Conservation (phyloP, 2,329 filamentous ascomycete genomes). For the Aspergillus eucalypticola region DNA sequence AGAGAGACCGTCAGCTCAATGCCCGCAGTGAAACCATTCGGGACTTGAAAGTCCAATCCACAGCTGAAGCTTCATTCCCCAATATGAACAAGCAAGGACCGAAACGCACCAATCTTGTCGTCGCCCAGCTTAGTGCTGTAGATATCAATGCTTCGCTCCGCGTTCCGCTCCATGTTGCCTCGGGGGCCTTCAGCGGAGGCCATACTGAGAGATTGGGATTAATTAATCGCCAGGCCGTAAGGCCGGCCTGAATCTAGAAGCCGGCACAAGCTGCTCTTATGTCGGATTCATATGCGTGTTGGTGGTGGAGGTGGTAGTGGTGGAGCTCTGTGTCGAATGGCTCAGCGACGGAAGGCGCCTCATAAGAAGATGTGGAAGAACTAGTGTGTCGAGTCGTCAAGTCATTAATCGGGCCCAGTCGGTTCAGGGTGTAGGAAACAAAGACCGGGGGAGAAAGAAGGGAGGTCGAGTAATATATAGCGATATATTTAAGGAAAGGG, state of each 20-base stretch:
- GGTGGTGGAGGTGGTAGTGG: slow-evolving; percentile 23
- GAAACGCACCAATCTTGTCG: slow-evolving; percentile 48
- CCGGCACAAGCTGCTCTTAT: slow-evolving; percentile 28
- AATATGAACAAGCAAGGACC: neutral
- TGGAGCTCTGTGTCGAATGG: slow-evolving; percentile 27
- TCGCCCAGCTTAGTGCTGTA: slow-evolving; percentile 53
- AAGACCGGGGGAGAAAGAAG: slow-evolving; percentile 19
- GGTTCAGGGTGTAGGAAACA: slow-evolving; percentile 6
- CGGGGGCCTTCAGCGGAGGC: slow-evolving; percentile 24
- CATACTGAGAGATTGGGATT: slow-evolving; percentile 20
- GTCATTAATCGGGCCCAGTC: slow-evolving; percentile 31
- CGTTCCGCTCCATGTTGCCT: slow-evolving; percentile 43
- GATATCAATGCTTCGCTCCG: slow-evolving; percentile 52
- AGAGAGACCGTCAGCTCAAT: neutral
- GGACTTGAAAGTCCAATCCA: neutral
- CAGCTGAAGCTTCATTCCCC: neutral
- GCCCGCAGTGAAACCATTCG: neutral
- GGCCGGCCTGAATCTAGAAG: slow-evolving; percentile 37
- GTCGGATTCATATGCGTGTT: slow-evolving; percentile 34
- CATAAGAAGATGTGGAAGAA: slow-evolving; percentile 24
- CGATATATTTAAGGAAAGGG: neutral
- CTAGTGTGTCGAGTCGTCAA: slow-evolving; percentile 26
- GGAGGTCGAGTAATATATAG: slow-evolving; percentile 11
- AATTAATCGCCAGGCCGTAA: slow-evolving; percentile 39
- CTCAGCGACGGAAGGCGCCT: slow-evolving; percentile 27